Evolutionary conservation across 495 filamentous ascomycete species (phyloP), one percentile per base, ranked within the genome.

Genomic region (Geoglossum glabrum): DNA sequence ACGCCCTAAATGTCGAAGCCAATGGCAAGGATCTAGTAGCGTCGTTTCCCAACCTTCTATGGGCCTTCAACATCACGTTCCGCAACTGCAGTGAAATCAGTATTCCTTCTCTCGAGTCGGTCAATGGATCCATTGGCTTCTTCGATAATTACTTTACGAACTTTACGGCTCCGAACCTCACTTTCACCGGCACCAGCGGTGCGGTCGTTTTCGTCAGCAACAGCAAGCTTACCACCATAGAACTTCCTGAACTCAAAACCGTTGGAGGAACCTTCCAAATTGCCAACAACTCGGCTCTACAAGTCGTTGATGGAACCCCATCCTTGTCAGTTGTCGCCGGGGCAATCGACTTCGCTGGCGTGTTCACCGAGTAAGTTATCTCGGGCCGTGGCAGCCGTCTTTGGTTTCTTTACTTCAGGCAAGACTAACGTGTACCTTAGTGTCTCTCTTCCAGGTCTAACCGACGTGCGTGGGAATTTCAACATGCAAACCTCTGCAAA

Each of bases 311-410:
- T 57, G 76, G 75, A 50, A 85, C 97, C 74, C 73, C 76, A 38
- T 64, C 71, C 46, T 76, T 98, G 25, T 64, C 76, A 59, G 74
- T 67, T n/a, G 77, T 97, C 49, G 77, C 75, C 61, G 92, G 90
- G 71, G 90, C 90, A 59, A 73, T 99, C 69, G 86, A 94, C 73
- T 80, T 95, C 71, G 80, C 79, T 64, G 92, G 92, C 65, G 82
- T 78, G 71, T 93, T 95, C 70, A 78, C 78, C 54, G 73, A 78
- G 85, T 95, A 76, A 75, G 88, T 79, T 50, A 47, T 3, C 28
- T n/a, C 21, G 9, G n/a, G 13, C 5, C 19, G 6, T 21, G 57
- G 17, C 4, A 23, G 27, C n/a, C 27, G 7, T 19, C 40, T 3
- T 3, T 10, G 25, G 21, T 60, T 43, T 8, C 49, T 56, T 17